phyloP scores from a whole-genome alignment of 2,329 filamentous ascomycete species.

The Sarocladium oryzae region DNA sequence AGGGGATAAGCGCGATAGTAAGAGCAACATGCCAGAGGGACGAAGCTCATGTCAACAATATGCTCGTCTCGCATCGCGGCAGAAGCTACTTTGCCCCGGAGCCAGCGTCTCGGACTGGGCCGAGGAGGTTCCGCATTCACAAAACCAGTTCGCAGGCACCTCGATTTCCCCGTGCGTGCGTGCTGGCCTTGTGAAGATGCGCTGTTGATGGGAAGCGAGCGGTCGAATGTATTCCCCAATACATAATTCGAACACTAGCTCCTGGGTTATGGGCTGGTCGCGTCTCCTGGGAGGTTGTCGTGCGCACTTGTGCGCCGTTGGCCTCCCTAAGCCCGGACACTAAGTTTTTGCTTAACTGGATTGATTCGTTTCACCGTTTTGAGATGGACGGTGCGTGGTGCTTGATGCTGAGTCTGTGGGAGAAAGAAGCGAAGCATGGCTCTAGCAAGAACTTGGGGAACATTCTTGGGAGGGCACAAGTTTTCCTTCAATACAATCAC shows the following conservation, averaged over 20 bases:
- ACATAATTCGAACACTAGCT: background rate
- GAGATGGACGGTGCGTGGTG: background rate
- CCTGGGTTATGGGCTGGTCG: conserved; percentile 41
- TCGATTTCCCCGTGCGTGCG: too few species aligned
- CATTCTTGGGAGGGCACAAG: background rate
- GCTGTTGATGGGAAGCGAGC: background rate
- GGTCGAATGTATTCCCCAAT: background rate
- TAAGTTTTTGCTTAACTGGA: background rate
- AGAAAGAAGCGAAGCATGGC: background rate
- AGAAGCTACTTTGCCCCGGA: conserved; percentile 48
- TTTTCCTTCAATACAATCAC: too few species aligned
- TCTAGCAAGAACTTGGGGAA: background rate
- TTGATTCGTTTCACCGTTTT: background rate
- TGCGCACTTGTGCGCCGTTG: background rate
- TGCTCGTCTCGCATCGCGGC: conserved; percentile 17
- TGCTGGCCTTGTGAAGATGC: background rate
- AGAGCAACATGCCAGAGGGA: conserved; percentile 31
- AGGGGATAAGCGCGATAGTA: conserved; percentile 54
- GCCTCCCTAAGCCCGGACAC: background rate
- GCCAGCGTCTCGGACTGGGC: conserved; percentile 52
- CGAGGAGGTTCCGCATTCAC: conserved; percentile 32
- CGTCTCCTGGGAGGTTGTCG: conserved; percentile 25
- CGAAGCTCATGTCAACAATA: background rate
- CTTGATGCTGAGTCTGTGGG: background rate
- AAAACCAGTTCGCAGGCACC: too few species aligned